Evolutionary conservation across 2,329 filamentous ascomycete genomes (phyloP), one percentile per base, ranked within the genome.

Genomic region (Colletotrichum aenigma): DNA sequence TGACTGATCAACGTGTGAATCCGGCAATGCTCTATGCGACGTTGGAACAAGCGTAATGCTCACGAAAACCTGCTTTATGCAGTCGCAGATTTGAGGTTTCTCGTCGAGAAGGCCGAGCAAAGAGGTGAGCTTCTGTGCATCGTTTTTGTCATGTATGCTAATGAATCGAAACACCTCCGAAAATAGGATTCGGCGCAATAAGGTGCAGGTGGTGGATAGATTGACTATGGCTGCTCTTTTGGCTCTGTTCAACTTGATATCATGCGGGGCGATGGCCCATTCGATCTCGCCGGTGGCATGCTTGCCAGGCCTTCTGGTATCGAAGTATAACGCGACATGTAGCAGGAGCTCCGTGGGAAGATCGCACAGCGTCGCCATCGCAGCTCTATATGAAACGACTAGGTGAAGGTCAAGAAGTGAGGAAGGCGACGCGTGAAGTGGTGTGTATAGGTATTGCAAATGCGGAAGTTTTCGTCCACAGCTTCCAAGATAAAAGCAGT

Each of bases 401-500:
- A 9, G 38, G 4, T 43, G 2, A 43, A 43, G 38, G 18, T 43
- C 8, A 6, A 10, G 8, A 43, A 10, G 1, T 10, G 0, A 2
- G 16, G 1, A 43, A 38, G 7, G 36, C 7, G 16, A 38, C 34
- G 34, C 3, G 34, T 8, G 34, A 0, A 36, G 3, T 38, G 15
- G 34, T 8, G 34, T 38, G 15, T 38, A 4, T 18, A 16, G 36
- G 7, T 16, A 18, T 43, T 43, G 8, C 4, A 18, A 3, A 43
- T 18, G 36, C 36, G 36, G 1, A 6, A 43, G 4, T 43, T 10
- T 3, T 43, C 16, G 16, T 43, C 16, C 4, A 43, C 16, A 18
- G 16, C 36, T 43, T 10, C 36, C 0, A 43, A 38, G 1, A 18
- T 7, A 9, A 3, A 43, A 43, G 36, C 4, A 0, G 36, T 43